Evolutionary conservation across 1,139 yeast genomes (phyloP).

Genomic region (Candida sanyaensis): DNA sequence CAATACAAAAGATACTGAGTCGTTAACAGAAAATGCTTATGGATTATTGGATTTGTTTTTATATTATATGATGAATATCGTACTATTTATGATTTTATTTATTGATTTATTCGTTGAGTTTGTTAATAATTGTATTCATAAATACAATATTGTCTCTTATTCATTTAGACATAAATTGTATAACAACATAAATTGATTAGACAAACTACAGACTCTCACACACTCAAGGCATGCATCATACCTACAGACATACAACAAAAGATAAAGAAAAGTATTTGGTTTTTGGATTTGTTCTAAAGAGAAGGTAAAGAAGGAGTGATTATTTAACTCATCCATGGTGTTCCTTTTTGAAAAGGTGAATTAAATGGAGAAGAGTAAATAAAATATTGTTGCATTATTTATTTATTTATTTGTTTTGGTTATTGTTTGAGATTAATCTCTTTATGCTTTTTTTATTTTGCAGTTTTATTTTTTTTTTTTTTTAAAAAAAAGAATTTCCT

Average conservation of each 20-base stretch:
- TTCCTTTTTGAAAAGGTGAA: neutral
- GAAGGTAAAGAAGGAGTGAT: no score
- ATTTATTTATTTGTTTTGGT: neutral
- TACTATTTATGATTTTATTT: slow-evolving; percentile 13
- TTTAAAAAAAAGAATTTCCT: neutral
- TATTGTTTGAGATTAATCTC: slow-evolving; percentile 1
- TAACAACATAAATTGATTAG: slow-evolving; percentile 16
- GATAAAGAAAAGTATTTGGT: neutral
- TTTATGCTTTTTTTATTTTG: neutral
- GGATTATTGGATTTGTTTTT: slow-evolving; percentile 13
- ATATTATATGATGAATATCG: slow-evolving; percentile 14
- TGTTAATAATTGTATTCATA: slow-evolving; percentile 13
- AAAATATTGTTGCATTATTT: neutral
- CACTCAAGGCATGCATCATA: no score
- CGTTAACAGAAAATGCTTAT: slow-evolving; percentile 6
- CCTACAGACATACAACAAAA: no score
- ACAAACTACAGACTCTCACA: no score
- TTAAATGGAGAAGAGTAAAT: neutral
- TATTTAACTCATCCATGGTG: no score
- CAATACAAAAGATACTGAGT: slow-evolving; percentile 1
- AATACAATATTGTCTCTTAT: slow-evolving; percentile 15
- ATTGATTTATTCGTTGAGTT: slow-evolving; percentile 13
- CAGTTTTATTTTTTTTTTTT: neutral
- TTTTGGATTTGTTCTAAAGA: neutral
- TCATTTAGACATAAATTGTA: slow-evolving; percentile 17